Evolutionary conservation across 2,329 filamentous ascomycete species (phyloP), one percentile per base, ranked within the genome.

Genomic region (Dothideomycetes sp.): DNA sequence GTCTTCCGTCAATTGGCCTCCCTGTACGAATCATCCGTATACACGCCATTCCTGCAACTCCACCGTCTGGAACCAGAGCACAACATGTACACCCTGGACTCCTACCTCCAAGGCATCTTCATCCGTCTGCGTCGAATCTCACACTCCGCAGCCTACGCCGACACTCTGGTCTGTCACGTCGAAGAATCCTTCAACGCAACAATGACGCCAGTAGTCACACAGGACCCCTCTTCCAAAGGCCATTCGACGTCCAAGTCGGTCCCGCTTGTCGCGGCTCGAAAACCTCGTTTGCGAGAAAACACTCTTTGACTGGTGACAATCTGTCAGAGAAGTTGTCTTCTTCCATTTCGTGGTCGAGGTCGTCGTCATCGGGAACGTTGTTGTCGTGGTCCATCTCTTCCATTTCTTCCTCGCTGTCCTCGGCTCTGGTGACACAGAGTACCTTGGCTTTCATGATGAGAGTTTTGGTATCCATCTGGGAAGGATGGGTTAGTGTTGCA

Each of bases 391-490:
- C n/a, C 5, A 28, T 19, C 34, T n/a, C 11, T 15, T 4, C 7
- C 7, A 10, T 19, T 5, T 37, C 28, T 8, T 32, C 27, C n/a
- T 23, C 19, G 10, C 12, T 34, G 18, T 35, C 31, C 19, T 41
- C 40, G 8, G 30, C 28, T 19, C 7, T 27, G 20, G 40, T 22
- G 28, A 45, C 46, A 40, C 78, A 81, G 33, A 82, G 59, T 4
- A 83, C 78, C 50, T 71, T 73, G n/a, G 77, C 74, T 59, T 80
- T 82, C 44, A 71, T 64, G 48, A 83, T 73, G 32, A 82, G 68
- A 53, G 82, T 82, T 29, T 68, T 66, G 46, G 74, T 71, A 52
- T 80, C 71, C 50, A 73, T 58, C 40, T 43, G 20, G 9, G 8
- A 12, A 20, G 12, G 4, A n/a, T 43, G 22, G 28, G 30, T 28